Percentiles rank a stretch among this genome's conserved stretches.
Evolutionary conservation across 371 early-diverging fungal genomes (phyloP).

Genomic region (Mucor irregularis): DNA sequence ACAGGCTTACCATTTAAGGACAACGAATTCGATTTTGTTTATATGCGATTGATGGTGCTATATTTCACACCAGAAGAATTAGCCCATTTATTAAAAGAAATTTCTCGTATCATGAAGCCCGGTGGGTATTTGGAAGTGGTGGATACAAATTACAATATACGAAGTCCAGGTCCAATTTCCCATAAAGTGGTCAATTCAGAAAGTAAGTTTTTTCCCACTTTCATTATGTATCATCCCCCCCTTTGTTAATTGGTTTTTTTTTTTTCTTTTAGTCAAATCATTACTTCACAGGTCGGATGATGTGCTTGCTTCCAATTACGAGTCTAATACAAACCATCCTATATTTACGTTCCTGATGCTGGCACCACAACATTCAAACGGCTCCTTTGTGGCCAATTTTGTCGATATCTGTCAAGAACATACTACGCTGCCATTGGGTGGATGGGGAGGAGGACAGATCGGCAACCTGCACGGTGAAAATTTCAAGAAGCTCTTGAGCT

Average conservation of each 20-base stretch:
- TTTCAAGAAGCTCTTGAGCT: slow-evolving; percentile 19
- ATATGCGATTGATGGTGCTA: slow-evolving; percentile 48
- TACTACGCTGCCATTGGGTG: slow-evolving; percentile 28
- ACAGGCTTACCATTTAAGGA: slow-evolving; percentile 56
- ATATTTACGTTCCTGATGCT: slow-evolving; percentile 35
- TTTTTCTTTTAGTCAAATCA: background rate
- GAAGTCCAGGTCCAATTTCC: slow-evolving; percentile 47
- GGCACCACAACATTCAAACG: slow-evolving; percentile 3
- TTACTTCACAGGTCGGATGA: background rate
- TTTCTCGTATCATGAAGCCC: slow-evolving; percentile 53
- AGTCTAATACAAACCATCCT: slow-evolving; percentile 26
- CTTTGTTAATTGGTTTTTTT: too few relatives aligned
- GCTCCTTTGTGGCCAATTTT: slow-evolving; percentile 21
- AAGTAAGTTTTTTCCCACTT: slow-evolving; percentile 20
- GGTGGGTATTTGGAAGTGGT: slow-evolving; percentile 53
- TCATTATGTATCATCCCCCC: background rate
- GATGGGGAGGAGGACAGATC: slow-evolving; percentile 30
- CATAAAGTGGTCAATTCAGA: slow-evolving; percentile 37
- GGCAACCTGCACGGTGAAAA: slow-evolving; percentile 34
- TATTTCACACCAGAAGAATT: slow-evolving; percentile 42
- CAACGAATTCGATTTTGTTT: slow-evolving; percentile 55
- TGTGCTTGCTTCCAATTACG: background rate
- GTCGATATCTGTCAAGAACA: slow-evolving; percentile 36
- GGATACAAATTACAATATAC: slow-evolving; percentile 52
- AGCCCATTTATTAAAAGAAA: slow-evolving; percentile 29